Conservation (phyloP, 2,329 filamentous ascomycete genomes). For the Conoideocrella luteorostrata region DNA sequence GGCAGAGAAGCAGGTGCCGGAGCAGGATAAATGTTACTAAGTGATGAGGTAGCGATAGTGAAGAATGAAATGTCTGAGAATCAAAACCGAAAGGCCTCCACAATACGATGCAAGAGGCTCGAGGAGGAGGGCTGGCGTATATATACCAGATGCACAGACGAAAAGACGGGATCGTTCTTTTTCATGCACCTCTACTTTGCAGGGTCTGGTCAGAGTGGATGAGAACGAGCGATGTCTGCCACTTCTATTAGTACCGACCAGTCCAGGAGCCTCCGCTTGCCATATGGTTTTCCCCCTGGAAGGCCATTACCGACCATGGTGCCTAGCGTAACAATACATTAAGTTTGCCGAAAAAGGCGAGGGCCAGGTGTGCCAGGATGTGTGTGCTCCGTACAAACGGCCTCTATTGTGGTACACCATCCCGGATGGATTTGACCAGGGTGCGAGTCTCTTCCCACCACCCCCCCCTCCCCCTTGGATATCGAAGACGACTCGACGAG, state of each 20-base stretch:
- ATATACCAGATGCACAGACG: neutral
- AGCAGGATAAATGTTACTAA: too few species aligned
- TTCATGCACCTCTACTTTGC: neutral
- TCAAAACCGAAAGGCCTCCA: neutral
- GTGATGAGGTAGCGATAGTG: neutral
- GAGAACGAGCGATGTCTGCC: conserved; percentile 1
- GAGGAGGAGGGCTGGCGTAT: neutral
- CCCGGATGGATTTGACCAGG: too few species aligned
- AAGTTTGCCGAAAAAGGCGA: neutral
- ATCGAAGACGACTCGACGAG: too few species aligned
- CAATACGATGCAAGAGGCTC: neutral
- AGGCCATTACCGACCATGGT: too few species aligned
- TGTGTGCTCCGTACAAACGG: too few species aligned
- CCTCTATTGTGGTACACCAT: too few species aligned
- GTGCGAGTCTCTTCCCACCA: too few species aligned
- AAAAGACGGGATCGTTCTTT: neutral
- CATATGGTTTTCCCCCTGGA: neutral
- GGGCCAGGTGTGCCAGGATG: conserved; percentile 1
- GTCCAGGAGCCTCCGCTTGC: neutral
- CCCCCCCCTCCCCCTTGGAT: too few species aligned
- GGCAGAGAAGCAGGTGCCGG: too few species aligned
- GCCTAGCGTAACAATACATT: neutral
- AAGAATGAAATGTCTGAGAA: neutral
- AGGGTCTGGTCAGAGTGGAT: neutral
- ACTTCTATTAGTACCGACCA: neutral